Evolutionary conservation across 352 stramenopile genomes (phyloP).

Genomic region (Globisporangium nodosum): DNA sequence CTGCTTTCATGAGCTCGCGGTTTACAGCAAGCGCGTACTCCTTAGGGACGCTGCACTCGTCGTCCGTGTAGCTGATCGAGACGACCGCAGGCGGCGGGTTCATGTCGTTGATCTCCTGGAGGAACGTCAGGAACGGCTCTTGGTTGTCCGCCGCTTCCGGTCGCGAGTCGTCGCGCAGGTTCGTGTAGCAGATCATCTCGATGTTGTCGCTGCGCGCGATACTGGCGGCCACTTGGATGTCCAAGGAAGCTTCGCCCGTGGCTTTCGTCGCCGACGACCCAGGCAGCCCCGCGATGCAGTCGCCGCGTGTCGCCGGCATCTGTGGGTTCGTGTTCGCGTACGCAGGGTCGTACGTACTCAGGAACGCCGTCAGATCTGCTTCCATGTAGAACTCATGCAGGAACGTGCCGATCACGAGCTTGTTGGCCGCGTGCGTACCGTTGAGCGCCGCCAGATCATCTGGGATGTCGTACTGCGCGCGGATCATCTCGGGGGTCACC

Average conservation of each 20-base stretch:
- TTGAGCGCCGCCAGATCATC: constrained; percentile 8
- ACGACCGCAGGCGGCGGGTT: constrained; percentile 52
- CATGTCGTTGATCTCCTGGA: constrained; percentile 70
- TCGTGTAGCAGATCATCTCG: constrained; percentile 61
- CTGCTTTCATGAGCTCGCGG: constrained; percentile 70
- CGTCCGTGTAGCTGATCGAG: constrained; percentile 80
- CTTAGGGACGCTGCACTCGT: constrained; percentile 59
- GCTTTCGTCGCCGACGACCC: constrained; percentile 8
- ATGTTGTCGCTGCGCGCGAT: constrained; percentile 41
- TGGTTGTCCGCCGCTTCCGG: constrained; percentile 64
- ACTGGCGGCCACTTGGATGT: constrained; percentile 49
- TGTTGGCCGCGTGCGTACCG: constrained; percentile 25
- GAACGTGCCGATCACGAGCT: constrained; percentile 64
- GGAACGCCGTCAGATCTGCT: constrained; percentile 41
- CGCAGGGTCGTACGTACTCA: constrained; percentile 23
- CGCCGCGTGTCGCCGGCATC: constrained; percentile 27
- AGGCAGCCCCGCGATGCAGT: constrained; percentile 25
- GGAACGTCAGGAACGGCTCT: constrained; percentile 70
- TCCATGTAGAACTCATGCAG: constrained; percentile 67
- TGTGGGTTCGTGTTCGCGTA: not conserved
- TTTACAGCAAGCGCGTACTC: constrained; percentile 60
- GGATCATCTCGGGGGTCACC: constrained; percentile 40
- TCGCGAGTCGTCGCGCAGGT: constrained; percentile 36
- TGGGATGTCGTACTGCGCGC: constrained; percentile 57
- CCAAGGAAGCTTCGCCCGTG: constrained; percentile 66